Percentiles rank a stretch among this genome's conserved stretches.
These are phyloP conservation scores for Bifiguratus adelaidae DNA, from an alignment of 192 early-diverging fungal species.

Conservation along the genomic window DNA sequence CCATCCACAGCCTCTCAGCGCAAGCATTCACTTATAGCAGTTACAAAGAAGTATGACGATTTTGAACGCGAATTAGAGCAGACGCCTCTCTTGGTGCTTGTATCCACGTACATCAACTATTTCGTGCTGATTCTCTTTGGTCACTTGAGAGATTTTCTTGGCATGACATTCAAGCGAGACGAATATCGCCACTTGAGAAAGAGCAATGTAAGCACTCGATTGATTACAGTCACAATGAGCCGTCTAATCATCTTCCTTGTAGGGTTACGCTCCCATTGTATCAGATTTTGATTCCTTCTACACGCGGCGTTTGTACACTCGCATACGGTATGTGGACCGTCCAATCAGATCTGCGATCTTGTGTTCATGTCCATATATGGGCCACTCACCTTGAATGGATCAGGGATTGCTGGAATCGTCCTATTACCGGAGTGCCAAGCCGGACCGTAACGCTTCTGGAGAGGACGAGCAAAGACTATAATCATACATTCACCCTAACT, in stretches of 20 bases:
- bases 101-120: conserved; percentile 82
- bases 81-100: conserved; percentile 56
- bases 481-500: conserved; percentile 66
- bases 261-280: conserved; percentile 75
- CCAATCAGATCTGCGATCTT: not conserved
- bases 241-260: conserved; percentile 1
- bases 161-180: conserved; percentile 48
- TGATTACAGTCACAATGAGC: not conserved
- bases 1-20: conserved; percentile 11
- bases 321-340: conserved; percentile 39
- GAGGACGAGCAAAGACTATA: conserved; percentile 60
- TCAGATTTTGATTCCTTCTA: conserved; percentile 92
- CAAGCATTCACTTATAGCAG: conserved; percentile 10
- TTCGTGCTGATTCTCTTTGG: conserved; percentile 79
- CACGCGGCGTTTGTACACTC: conserved; percentile 69
- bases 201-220: conserved; percentile 11
- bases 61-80: conserved; percentile 23
- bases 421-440: conserved; percentile 81
- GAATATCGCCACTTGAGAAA: conserved; percentile 50
- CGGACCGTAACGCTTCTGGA: conserved; percentile 69
- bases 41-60: conserved; percentile 16
- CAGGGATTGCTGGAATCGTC: conserved; percentile 83
- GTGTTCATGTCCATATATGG: not conserved
- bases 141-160: conserved; percentile 74
- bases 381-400: not conserved